phyloP scores from a whole-genome alignment of 202 grass and related monocot genomes.

The Setaria viridis region DNA sequence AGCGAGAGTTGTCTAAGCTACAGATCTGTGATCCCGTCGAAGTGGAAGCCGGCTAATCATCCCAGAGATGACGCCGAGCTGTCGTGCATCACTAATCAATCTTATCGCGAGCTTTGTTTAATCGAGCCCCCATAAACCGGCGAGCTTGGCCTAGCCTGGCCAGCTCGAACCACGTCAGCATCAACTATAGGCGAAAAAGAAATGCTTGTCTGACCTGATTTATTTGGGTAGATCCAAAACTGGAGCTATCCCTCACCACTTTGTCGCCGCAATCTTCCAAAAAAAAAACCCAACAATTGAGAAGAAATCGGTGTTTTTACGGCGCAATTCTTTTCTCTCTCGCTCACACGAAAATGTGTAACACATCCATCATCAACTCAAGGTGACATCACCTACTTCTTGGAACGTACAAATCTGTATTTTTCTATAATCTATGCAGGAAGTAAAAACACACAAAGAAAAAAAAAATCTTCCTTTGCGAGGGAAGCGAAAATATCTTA shows the following conservation, averaged over 20 bases:
- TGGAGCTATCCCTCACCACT: slow-evolving; percentile 27
- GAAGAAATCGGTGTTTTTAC: neutral
- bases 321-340: neutral
- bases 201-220: neutral
- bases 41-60: slow-evolving; percentile 22
- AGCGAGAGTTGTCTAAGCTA: neutral
- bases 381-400: too few relatives aligned
- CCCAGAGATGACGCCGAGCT: slow-evolving; percentile 27
- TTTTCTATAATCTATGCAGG: neutral
- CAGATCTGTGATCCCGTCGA: slow-evolving; percentile 35
- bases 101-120: slow-evolving; percentile 45
- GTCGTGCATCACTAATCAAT: slow-evolving; percentile 45
- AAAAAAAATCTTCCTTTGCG: neutral
- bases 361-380: neutral
- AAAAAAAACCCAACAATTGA: neutral
- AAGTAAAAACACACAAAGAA: neutral
- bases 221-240: slow-evolving; percentile 37
- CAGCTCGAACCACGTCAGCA: slow-evolving; percentile 48
- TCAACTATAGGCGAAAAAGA: slow-evolving; percentile 31
- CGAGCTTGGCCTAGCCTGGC: neutral
- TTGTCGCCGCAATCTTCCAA: neutral
- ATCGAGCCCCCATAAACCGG: slow-evolving; percentile 5
- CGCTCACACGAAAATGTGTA: slow-evolving; percentile 2
- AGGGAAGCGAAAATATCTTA: neutral
- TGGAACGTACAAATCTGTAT: neutral